Base-by-base conservation (phyloP, 2,329 filamentous ascomycete species). In the Thelonectria blattea region DNA sequence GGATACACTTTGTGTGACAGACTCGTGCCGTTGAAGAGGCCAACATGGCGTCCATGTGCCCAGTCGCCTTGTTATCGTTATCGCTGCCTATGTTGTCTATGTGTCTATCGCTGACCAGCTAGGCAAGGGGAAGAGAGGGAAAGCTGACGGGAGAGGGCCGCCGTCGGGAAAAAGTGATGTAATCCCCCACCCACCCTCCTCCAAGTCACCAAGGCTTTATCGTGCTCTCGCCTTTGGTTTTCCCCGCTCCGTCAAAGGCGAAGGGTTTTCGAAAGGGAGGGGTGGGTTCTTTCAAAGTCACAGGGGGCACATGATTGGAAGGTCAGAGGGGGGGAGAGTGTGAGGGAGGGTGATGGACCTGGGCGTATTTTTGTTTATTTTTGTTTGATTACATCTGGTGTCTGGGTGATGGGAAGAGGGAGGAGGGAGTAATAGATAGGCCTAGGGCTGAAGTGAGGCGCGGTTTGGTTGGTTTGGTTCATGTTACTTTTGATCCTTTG, bases 381-480 rank as follows among this genome's bases (percentile, higher is more conserved):
- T 30, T n/a, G n/a, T n/a, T n/a, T 17, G 30, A 27, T 10, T 43
- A 3, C 41, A 15, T n/a, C n/a, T n/a, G n/a, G n/a, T n/a, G n/a
- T n/a, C n/a, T n/a, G n/a, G n/a, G n/a, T n/a, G 17, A 12, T 15
- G 5, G 41, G 8, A 43, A 3, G n/a, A 24, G 22, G 6, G 22
- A 24, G n/a, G 17, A 27, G 43, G 22, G 43, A n/a, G n/a, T n/a
- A n/a, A 20, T 15, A 18, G 34, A 32, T 32, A 5, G 15, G 20
- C 34, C 56, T 45, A 49, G 56, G 50, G 56, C 50, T 52, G 43
- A 53, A 27, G 50, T 45, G 37, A 45, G 27, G 22, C 50, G 46
- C 34, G 48, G 41, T 49, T 58, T 53, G 49, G 52, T n/a, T 47
- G 48, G 57, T 27, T 48, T 47, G 48, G 55, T 18, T 59, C 49